phyloP scores from a whole-genome alignment of 257 asterid species.

The Penstemon davidsonii region DNA sequence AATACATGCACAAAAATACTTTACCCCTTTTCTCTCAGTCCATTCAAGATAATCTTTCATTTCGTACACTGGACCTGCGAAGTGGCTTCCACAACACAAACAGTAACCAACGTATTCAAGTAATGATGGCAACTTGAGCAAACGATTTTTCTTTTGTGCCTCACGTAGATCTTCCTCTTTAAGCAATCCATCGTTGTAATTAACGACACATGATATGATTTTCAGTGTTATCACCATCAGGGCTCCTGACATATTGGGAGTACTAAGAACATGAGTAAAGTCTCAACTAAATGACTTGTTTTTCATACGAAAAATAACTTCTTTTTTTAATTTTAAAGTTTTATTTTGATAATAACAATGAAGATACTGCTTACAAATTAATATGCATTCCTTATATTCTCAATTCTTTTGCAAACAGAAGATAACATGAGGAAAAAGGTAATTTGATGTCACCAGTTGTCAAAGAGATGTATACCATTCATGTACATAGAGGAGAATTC shows the following conservation, averaged over 20 bases:
- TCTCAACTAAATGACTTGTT: neutral
- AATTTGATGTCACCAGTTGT: neutral
- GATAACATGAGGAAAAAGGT: neutral
- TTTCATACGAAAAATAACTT: neutral
- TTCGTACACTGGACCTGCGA: constrained; percentile 99
- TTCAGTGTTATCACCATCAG: constrained; percentile 96
- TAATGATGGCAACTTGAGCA: constrained; percentile 74
- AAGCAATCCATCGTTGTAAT: constrained; percentile 85
- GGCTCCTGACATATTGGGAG: constrained; percentile 59
- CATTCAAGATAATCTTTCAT: constrained; percentile 93
- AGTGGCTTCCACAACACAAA: constrained; percentile 96
- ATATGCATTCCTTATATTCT: neutral
- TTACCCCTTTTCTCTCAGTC: constrained; percentile 91
- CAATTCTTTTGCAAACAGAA: neutral
- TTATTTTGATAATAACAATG: neutral
- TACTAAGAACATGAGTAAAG: constrained; percentile 20
- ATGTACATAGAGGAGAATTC: neutral
- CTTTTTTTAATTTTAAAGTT: neutral
- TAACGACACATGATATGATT: constrained; percentile 80
- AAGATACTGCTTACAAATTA: neutral
- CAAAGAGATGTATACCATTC: neutral
- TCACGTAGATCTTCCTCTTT: constrained; percentile 86
- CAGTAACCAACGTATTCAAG: constrained; percentile 84
- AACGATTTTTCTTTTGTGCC: constrained; percentile 79
- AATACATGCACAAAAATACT: constrained; percentile 19